Evolutionary conservation across 2,329 filamentous ascomycete species (phyloP), one percentile per base, ranked within the genome.

Genomic region (Hypoxylon rubiginosum): DNA sequence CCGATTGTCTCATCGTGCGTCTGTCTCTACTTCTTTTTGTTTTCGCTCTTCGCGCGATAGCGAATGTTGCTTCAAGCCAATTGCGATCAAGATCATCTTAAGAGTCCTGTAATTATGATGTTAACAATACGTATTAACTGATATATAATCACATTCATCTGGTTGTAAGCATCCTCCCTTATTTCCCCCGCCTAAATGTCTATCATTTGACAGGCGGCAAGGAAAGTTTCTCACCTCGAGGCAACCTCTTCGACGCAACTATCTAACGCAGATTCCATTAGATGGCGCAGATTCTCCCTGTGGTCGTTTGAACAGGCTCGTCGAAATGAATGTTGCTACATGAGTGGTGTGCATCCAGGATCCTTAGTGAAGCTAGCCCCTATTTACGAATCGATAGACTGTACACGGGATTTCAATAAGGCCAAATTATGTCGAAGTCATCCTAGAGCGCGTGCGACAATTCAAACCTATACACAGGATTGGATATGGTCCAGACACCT

Each of bases 111-210:
- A 51, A 45, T 41, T 11, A n/a, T n/a, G n/a, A 30, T 41, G 30
- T 65, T 24, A 48, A 57, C 76, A 8, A 71, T 79, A 9, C 82
- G 83, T 63, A 83, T 83, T 64, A 78, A 77, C 45, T n/a, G n/a
- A n/a, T n/a, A n/a, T n/a, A n/a, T n/a, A n/a, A n/a, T n/a, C n/a
- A n/a, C n/a, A n/a, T n/a, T n/a, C n/a, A n/a, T n/a, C n/a, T n/a
- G n/a, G n/a, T 34, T 10, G 4, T 13, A 13, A 4, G 13, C 9
- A 2, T 34, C 32, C 13, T 13, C 32, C 32, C 13, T 34, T 8
- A 41, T n/a, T 43, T 19, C n/a, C 6, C 13, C n/a, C n/a, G 19
- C n/a, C 17, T 19, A 3, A 9, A 19, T 8, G n/a, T 15, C 15
- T 15, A 21, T 24, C n/a, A 28, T 30, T 60, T 63, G 24, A 62